Evolutionary conservation across 2,329 filamentous ascomycete genomes (phyloP), one percentile per base, ranked within the genome.

Genomic region (Aspergillus eucalypticola): DNA sequence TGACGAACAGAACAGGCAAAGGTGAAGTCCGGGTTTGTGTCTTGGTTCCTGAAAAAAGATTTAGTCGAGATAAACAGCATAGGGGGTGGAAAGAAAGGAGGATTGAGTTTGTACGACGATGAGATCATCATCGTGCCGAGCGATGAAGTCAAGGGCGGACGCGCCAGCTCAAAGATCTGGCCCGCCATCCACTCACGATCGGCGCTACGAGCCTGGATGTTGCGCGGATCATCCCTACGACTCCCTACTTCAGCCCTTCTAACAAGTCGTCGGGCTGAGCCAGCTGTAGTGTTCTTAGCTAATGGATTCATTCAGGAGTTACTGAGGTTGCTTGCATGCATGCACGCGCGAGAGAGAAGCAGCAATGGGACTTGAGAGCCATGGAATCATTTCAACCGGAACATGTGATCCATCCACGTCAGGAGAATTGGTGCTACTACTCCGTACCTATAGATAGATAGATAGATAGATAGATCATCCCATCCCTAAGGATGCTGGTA

Each of bases 361-460:
- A 15, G 32, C 32, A 35, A 13, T 35, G 32, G 11, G 32, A 35
- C 23, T 49, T 15, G 46, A 29, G 25, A 49, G 46, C 25, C 23
- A 48, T 27, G 8, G 44, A 48, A 35, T 13, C 11, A 23, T 32
- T 19, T 17, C n/a, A 6, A 25, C 46, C 23, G 5, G 32, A 15
- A 50, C 46, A 50, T 50, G 46, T 50, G 46, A 50, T 50, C 7
- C 46, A 50, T 50, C 46, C 23, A 29, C 46, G 25, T 50, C 46
- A 50, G 46, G 46, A 27, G 7, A 27, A 27, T 27, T 27, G 25
- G 25, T 32, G 10, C 29, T 32, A 32, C 29, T 32, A 7, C 25
- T 27, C 7, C 25, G 25, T 27, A 27, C 6, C 7, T 27, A 35
- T 35, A 35, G 11, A 35, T 35, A 35, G 32, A 13, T 35, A 35